Percentiles rank a stretch among this genome's conserved stretches.
These are phyloP conservation scores for Monosporozyma siamensis DNA, from an alignment of 805 yeast genomes.

Conservation along the genomic window DNA sequence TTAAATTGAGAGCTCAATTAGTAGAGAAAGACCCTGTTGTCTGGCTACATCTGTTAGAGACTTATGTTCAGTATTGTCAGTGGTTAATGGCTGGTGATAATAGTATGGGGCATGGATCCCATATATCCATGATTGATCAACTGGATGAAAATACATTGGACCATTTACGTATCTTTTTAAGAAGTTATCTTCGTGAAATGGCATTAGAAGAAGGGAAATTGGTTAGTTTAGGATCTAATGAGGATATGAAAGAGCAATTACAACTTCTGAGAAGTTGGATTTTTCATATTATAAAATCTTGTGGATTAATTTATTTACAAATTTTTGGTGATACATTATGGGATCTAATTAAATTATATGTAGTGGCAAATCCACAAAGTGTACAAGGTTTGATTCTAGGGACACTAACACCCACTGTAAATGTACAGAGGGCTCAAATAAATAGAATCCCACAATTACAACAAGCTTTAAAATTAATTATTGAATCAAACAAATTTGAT, in stretches of 20 bases:
- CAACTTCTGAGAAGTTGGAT: slow-evolving; percentile 39
- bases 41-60: slow-evolving; percentile 65
- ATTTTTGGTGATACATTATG: slow-evolving; percentile 54
- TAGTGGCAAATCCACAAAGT: slow-evolving; percentile 32
- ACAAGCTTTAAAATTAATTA: slow-evolving; percentile 38
- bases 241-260: slow-evolving; percentile 51
- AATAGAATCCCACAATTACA: slow-evolving; percentile 38
- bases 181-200: slow-evolving; percentile 50
- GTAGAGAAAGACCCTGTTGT: slow-evolving; percentile 79
- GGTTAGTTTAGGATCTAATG: slow-evolving; percentile 63
- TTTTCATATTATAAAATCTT: slow-evolving; percentile 40
- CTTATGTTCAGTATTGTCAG: slow-evolving; percentile 46
- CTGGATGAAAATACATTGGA: slow-evolving; percentile 48
- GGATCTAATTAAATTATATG: slow-evolving; percentile 53
- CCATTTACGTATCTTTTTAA: slow-evolving; percentile 48
- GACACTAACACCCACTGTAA: slow-evolving; percentile 25
- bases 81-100: slow-evolving; percentile 32
- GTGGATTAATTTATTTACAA: slow-evolving; percentile 48
- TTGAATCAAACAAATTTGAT: slow-evolving; percentile 40
- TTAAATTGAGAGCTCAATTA: slow-evolving; percentile 62
- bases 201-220: slow-evolving; percentile 51
- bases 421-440: slow-evolving; percentile 26
- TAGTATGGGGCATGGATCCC: slow-evolving; percentile 9
- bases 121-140: slow-evolving; percentile 25
- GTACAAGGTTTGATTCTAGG: slow-evolving; percentile 53